Base-by-base conservation (phyloP, 1,139 yeast genomes). In the Candida frijolesensis region DNA sequence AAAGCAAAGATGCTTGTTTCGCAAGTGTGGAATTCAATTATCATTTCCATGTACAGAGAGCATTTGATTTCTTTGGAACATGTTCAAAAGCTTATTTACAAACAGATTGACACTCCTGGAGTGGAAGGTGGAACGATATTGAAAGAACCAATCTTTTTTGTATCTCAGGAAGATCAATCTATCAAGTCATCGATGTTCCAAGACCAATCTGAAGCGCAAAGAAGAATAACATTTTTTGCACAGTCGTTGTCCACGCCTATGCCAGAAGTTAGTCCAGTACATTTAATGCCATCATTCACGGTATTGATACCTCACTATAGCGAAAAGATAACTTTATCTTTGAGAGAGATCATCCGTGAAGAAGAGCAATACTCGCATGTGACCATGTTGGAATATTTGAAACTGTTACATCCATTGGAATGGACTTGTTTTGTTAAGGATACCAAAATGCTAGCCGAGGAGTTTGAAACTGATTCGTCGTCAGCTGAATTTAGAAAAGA, bases 11-110 rank as follows among this genome's bases (percentile, higher is more conserved):
- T 58, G 14, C 60, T 77, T 56, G 76, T 79, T 1, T 73, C 81
- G 4, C 79, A 74, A 50, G 65, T 80, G 4, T 80, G 85, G 85
- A 80, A 80, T 55, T 72, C 83, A 1, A 71, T 80, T 32, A 68
- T 80, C 14, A 76, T 80, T 7, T 78, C 84, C 3, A 80, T 81
- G 84, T 81, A 80, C 55, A 64, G 85, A 47, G 85, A 81, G 57
- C 85, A 81, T 60, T 63, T 79, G 49, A 57, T 80, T 8, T 77
- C 83, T 0, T 63, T 78, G 37, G 83, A 79, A 48, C 80, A 78
- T 53, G 77, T 79, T 8, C 79, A 78, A 44, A 74, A 71, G 51
- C 63, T 79, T 44, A 68, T 78, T 11, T 80, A 78, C 56, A 77
- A 74, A 51, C 72, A 71, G 47, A 62, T 69, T 2, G 56, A 59